These are phyloP conservation scores for Paspalum vaginatum DNA, from an alignment of 176 grass and related monocot genomes.

Conservation along the genomic window DNA sequence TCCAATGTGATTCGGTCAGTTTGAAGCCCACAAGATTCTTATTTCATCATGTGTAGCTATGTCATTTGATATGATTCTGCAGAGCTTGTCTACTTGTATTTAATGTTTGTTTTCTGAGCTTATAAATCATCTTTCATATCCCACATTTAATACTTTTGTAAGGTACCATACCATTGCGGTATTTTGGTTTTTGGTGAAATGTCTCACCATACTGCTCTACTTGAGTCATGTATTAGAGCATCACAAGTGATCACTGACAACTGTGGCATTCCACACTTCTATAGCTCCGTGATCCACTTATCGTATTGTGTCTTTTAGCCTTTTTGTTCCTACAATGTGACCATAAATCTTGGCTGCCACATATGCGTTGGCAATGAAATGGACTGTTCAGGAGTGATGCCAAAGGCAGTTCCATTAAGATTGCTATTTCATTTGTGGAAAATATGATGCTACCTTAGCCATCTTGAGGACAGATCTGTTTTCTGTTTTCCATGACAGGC, in stretches of 20 bases:
- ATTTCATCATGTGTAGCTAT: not conserved
- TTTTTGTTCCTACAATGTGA: not conserved
- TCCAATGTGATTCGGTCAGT: not conserved
- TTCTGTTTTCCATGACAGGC: conserved; percentile 30
- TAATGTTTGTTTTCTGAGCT: too few relatives aligned
- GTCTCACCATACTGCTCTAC: too few relatives aligned
- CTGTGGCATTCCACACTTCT: too few relatives aligned
- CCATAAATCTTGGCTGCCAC: conserved; percentile 7
- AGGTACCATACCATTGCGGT: too few relatives aligned
- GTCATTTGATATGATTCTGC: not conserved
- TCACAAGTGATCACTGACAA: too few relatives aligned
- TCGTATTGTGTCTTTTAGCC: not conserved
- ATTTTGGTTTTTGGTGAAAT: too few relatives aligned
- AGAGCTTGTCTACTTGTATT: not conserved
- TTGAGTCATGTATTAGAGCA: too few relatives aligned
- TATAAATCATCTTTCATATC: too few relatives aligned
- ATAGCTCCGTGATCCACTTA: too few relatives aligned
- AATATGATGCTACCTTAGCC: not conserved
- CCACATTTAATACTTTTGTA: too few relatives aligned
- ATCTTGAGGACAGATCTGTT: not conserved
- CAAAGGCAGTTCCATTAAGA: not conserved
- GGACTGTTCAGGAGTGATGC: not conserved
- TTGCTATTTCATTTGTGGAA: not conserved
- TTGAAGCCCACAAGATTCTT: not conserved
- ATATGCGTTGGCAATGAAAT: not conserved